Percentiles rank a stretch among this genome's conserved stretches.
Evolutionary conservation across 805 yeast genomes (phyloP).

Genomic region (Tetrapisispora pingtungensis): DNA sequence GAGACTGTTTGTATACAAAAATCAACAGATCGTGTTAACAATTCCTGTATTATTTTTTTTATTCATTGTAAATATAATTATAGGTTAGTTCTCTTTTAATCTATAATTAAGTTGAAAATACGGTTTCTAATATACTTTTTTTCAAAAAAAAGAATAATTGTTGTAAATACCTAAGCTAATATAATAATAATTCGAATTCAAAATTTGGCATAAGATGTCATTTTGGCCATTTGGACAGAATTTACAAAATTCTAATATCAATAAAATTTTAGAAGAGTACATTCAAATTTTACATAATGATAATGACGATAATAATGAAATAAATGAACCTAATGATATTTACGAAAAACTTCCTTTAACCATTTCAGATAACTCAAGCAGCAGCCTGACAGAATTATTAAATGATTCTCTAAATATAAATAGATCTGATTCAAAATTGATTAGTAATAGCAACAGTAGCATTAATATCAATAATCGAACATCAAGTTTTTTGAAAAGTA

Average conservation of each 20-base stretch:
- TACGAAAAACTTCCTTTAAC: neutral
- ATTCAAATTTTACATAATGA: slow-evolving; percentile 11
- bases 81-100: too few species aligned
- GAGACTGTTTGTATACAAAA: too few species aligned
- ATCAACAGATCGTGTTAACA: too few species aligned
- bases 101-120: too few species aligned
- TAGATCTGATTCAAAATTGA: neutral
- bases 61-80: too few species aligned
- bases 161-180: too few species aligned
- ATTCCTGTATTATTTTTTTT: too few species aligned
- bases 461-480: neutral
- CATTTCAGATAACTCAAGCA: neutral
- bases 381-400: neutral
- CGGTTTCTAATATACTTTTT: too few species aligned
- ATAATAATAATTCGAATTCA: too few species aligned
- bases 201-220: slow-evolving; percentile 18
- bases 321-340: neutral
- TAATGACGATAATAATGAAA: neutral
- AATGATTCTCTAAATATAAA: neutral
- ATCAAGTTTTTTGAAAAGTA: neutral
- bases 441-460: neutral
- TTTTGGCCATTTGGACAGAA: slow-evolving; percentile 34
- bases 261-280: slow-evolving; percentile 30
- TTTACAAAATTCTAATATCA: slow-evolving; percentile 22
- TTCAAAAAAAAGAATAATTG: too few species aligned